Evolutionary conservation across 768 basidiomycete genomes (phyloP).

Genomic region (Agaricus subrufescens): DNA sequence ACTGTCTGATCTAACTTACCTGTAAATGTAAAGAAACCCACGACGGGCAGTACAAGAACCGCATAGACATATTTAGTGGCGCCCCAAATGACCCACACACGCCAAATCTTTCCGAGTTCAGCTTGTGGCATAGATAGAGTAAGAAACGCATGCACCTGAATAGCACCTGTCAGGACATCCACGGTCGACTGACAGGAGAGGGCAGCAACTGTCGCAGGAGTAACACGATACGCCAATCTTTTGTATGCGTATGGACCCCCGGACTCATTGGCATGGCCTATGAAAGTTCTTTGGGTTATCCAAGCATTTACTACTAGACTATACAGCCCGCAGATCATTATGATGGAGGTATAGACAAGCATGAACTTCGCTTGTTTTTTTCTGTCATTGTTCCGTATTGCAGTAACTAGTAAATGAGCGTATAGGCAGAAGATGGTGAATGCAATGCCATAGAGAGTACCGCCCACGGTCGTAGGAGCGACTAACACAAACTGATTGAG

Average conservation of each 20-base stretch:
- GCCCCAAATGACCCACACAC: neutral
- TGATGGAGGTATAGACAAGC: neutral
- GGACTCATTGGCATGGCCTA: neutral
- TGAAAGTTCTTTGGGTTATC: neutral
- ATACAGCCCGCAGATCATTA: neutral
- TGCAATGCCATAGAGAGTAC: neutral
- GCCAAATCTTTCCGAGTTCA: neutral
- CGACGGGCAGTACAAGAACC: neutral
- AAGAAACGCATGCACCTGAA: neutral
- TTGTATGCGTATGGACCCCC: no score
- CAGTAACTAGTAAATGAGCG: neutral
- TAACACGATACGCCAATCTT: no score
- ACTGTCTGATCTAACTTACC: neutral
- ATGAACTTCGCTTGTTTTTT: neutral
- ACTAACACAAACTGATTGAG: neutral
- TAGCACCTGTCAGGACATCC: neutral
- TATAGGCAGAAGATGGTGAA: neutral
- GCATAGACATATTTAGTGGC: neutral
- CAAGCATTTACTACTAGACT: neutral
- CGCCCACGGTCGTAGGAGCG: neutral
- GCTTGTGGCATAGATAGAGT: neutral
- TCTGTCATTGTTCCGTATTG: neutral
- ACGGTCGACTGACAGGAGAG: neutral
- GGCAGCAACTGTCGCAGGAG: no score
- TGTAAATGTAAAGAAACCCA: neutral